These are phyloP conservation scores for Colletotrichum plurivorum DNA, from an alignment of 2,329 filamentous ascomycete genomes.

Conservation along the genomic window DNA sequence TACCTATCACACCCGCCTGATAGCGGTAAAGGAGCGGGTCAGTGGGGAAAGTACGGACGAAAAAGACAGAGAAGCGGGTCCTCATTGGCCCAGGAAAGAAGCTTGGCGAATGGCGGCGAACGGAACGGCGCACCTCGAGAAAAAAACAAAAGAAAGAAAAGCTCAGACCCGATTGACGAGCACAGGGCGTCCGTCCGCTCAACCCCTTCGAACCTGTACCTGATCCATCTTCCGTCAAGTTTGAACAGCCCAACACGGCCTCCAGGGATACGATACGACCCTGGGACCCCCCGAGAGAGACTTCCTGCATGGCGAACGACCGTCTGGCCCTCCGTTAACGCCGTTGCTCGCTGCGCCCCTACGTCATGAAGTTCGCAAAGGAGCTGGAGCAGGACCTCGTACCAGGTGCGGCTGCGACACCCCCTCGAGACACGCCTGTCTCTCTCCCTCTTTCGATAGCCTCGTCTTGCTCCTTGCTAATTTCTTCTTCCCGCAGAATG, in stretches of 20 bases:
- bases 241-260: too few species aligned
- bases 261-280: too few species aligned
- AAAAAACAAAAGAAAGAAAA: conserved; percentile 10
- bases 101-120: conserved; percentile 31
- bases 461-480: conserved; percentile 1
- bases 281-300: too few species aligned
- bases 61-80: conserved; percentile 18
- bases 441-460: conserved; percentile 6
- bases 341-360: conserved; percentile 21
- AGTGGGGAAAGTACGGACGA: conserved; percentile 16
- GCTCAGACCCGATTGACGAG: neutral
- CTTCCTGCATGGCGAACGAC: conserved; percentile 23
- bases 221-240: too few species aligned
- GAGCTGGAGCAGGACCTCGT: conserved; percentile 91
- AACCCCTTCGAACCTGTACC: too few species aligned
- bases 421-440: conserved; percentile 2
- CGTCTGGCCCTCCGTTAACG: neutral
- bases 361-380: conserved; percentile 77
- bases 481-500: conserved; percentile 71
- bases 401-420: conserved; percentile 70
- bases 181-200: neutral
- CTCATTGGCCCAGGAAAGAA: conserved; percentile 20
- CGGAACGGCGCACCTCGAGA: conserved; percentile 16
- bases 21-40: neutral
- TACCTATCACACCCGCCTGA: neutral